phyloP scores from a whole-genome alignment of 805 yeast genomes.

The Saturnispora gosingensis region DNA sequence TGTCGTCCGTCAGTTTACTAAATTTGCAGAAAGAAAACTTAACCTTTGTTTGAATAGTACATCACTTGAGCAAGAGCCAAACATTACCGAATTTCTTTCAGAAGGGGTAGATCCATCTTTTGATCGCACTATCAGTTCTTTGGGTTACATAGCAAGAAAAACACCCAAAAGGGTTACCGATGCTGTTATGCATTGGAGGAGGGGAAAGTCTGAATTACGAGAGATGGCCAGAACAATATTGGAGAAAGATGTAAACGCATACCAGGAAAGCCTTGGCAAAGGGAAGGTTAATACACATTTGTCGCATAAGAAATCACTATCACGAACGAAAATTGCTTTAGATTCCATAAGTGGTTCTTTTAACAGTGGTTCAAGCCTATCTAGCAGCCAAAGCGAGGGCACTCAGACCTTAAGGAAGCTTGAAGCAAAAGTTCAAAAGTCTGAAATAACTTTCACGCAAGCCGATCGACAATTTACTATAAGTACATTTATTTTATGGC shows the following conservation, averaged over 20 bases:
- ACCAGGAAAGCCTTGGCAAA: constrained; percentile 15
- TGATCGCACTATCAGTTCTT: constrained; percentile 74
- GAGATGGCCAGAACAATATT: constrained; percentile 48
- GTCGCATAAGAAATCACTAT: constrained; percentile 20
- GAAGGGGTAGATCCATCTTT: constrained; percentile 82
- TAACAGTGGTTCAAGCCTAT: not conserved
- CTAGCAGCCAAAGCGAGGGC: not conserved
- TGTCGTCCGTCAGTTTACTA: constrained; percentile 88
- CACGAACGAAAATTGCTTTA: constrained; percentile 13
- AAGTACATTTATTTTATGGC: constrained; percentile 78
- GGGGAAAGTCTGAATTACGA: constrained; percentile 83
- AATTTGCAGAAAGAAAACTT: constrained; percentile 84
- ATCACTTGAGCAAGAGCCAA: constrained; percentile 65
- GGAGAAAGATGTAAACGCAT: constrained; percentile 29
- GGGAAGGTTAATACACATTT: not conserved
- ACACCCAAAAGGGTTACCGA: constrained; percentile 95
- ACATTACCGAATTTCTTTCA: constrained; percentile 65
- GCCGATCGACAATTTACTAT: constrained; percentile 83
- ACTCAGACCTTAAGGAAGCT: constrained; percentile 13
- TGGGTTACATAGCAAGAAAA: constrained; percentile 83
- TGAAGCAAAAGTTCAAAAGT: constrained; percentile 26
- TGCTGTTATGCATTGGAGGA: constrained; percentile 97
- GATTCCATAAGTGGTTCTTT: not conserved
- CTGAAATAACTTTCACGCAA: constrained; percentile 63
- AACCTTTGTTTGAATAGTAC: constrained; percentile 57